phyloP scores from a whole-genome alignment of 1,139 yeast genomes.

The Candida sp. region DNA sequence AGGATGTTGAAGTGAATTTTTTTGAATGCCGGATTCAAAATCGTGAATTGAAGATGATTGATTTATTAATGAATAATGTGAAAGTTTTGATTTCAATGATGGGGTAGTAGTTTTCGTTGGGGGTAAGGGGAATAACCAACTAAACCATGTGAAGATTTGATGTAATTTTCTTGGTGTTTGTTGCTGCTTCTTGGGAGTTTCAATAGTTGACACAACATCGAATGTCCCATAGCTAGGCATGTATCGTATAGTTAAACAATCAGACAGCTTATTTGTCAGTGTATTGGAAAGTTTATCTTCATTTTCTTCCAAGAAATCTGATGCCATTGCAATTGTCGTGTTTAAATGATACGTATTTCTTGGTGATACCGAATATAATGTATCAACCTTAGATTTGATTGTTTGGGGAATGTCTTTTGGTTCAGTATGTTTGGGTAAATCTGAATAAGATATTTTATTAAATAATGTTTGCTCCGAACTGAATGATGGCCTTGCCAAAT shows the following conservation, averaged over 20 bases:
- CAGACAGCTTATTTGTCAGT: neutral
- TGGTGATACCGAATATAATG: conserved; percentile 39
- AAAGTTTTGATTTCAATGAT: conserved; percentile 9
- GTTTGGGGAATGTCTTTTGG: conserved; percentile 18
- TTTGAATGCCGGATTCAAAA: conserved; percentile 3
- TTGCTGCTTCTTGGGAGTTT: neutral
- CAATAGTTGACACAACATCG: neutral
- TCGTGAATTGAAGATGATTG: neutral
- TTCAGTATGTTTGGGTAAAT: neutral
- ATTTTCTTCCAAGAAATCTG: conserved; percentile 3
- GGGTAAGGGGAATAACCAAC: neutral
- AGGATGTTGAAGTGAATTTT: neutral
- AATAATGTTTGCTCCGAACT: neutral
- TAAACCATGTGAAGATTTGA: conserved; percentile 1
- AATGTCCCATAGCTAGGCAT: neutral
- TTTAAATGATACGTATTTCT: conserved; percentile 35
- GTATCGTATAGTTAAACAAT: neutral
- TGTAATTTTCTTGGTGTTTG: neutral
- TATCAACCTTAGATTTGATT: conserved; percentile 27
- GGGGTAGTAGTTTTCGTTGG: conserved; percentile 2
- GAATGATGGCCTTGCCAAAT: neutral
- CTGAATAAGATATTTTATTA: neutral
- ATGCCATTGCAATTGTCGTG: conserved; percentile 26
- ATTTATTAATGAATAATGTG: conserved; percentile 7
- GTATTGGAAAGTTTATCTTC: neutral